Base-by-base conservation (phyloP, 1,284 basidiomycete species). In the Vanrija sp. region DNA sequence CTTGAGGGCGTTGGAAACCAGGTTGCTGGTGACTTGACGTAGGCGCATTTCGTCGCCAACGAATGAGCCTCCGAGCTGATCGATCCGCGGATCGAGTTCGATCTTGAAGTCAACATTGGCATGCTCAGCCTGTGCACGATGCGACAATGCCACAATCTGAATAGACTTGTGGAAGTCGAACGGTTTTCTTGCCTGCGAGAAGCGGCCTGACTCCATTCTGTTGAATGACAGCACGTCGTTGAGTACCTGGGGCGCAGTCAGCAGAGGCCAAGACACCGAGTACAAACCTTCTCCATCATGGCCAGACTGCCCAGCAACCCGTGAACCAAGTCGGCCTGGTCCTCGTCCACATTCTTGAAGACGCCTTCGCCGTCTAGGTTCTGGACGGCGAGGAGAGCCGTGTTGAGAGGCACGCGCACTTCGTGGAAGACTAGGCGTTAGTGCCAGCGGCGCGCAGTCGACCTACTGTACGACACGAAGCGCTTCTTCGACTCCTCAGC, bases 361-460 rank as follows among this genome's bases (percentile, higher is more conserved):
- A 73, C 69, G 19, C 67, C 59, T 44, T 75, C 83, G 1, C 88
- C 88, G 57, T 87, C 85, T 80, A 93, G 85, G 67, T 95, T 94
- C 75, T 94, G 90, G 12, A 92, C 86, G 0, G 90, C 89, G 37
- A 93, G 78, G 7, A 92, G 76, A 2, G 90, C 91, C 31, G 89
- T 92, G 67, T 94, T 94, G 57, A 94, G 78, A n/a, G 91, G 91
- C 45, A 95, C 90, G 60, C 91, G 84, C 69, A 91, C 89, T 78
- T 89, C 69, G 57, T 73, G 71, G 50, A 73, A 73, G 58, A 72
- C 65, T 68, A 46, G 20, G 42, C 5, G n/a, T 39, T n/a, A 53
- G 53, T 35, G 49, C 61, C 69, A 69, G 54, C 47, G 7, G 0
- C 12, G 10, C 3, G 5, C 2, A 3, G 23, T 12, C 16, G 2